Conservation (phyloP, 148 eudicot genomes). For the Dianthus caryophyllus region DNA sequence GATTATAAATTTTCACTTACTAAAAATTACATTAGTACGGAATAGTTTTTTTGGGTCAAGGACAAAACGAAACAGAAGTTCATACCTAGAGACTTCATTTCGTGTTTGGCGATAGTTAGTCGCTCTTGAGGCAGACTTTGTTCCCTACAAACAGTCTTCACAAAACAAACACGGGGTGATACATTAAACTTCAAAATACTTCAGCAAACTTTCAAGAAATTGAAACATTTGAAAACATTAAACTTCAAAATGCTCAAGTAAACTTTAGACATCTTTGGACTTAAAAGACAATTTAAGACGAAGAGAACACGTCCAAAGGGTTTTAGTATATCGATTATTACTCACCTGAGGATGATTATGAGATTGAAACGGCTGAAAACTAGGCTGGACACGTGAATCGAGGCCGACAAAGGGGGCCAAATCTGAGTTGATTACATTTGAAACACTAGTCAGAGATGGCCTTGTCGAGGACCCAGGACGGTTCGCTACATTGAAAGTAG, state of each 20-base stretch:
- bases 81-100: conserved; percentile 34
- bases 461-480: conserved; percentile 26
- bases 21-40: not conserved
- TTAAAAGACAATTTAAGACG: no score
- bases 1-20: not conserved
- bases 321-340: not conserved
- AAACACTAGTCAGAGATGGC: conserved; percentile 26
- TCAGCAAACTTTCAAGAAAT: not conserved
- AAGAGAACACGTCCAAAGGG: no score
- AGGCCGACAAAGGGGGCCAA: conserved; percentile 27
- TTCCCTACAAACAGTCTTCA: conserved; percentile 37
- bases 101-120: conserved; percentile 17
- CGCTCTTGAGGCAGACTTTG: conserved; percentile 24
- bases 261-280: no score
- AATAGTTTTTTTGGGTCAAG: not conserved
- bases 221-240: not conserved
- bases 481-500: conserved; percentile 28
- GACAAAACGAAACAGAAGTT: not conserved
- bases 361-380: conserved; percentile 27
- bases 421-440: conserved; percentile 28
- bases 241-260: no score
- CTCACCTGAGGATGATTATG: conserved; percentile 38
- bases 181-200: no score
- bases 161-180: conserved; percentile 9
- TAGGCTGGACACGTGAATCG: conserved; percentile 30